A percentile compares a stretch with the other conserved stretches of the same genome.
Evolutionary conservation across 1,139 yeast genomes (phyloP).

Genomic region (Candida sojae): DNA sequence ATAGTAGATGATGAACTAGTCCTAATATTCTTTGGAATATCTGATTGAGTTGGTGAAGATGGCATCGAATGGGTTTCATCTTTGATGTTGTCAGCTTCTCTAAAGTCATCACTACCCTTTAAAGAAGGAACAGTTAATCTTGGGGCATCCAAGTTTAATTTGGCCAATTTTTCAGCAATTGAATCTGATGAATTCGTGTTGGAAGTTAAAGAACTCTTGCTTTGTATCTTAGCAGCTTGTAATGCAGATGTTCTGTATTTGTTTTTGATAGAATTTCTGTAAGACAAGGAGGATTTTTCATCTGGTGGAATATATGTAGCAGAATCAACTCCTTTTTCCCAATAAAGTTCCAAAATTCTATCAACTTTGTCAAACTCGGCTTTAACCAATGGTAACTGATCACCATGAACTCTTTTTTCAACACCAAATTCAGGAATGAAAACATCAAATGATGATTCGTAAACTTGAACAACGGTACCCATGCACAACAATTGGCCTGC

Average conservation of each 20-base stretch:
- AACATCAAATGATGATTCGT: conserved; percentile 95
- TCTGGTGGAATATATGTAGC: conserved; percentile 91
- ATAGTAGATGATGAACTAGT: conserved; percentile 26
- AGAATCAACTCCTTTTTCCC: conserved; percentile 91
- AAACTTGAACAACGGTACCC: conserved; percentile 90
- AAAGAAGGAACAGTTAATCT: conserved; percentile 41
- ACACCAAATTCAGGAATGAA: conserved; percentile 93
- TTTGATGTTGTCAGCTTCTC: conserved; percentile 5
- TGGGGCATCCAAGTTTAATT: conserved; percentile 57
- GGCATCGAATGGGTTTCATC: conserved; percentile 26
- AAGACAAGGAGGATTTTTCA: conserved; percentile 74
- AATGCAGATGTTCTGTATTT: conserved; percentile 73
- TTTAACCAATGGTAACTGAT: conserved; percentile 86
- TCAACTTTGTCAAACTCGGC: conserved; percentile 84
- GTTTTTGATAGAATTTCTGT: conserved; percentile 75
- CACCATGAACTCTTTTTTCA: conserved; percentile 97
- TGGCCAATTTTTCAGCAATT: conserved; percentile 48
- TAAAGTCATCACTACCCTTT: conserved; percentile 6
- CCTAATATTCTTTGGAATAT: conserved; percentile 25
- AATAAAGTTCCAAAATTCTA: conserved; percentile 75
- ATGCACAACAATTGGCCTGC: conserved; percentile 82
- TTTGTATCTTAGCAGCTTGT: conserved; percentile 65
- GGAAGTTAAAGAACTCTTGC: conserved; percentile 32
- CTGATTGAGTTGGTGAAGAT: conserved; percentile 26
- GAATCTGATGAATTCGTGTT: conserved; percentile 39